phyloP scores from a whole-genome alignment of 139 green algal species.

The Chlamydomonas sp. region DNA sequence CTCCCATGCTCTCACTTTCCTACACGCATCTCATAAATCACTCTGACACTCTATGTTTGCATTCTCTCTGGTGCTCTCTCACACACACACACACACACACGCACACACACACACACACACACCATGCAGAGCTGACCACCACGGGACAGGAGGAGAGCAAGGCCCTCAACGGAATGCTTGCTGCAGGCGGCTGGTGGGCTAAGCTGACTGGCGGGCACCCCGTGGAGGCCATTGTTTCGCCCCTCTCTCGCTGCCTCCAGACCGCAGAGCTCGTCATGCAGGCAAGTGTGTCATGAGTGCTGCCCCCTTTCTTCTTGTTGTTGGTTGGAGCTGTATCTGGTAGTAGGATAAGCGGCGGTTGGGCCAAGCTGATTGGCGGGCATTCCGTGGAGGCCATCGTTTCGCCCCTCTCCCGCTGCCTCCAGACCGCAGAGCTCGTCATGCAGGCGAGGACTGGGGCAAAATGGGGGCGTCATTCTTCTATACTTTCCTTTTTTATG shows the following conservation, averaged over 20 bases:
- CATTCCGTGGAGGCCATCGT: slow-evolving; percentile 31
- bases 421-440: slow-evolving; percentile 42
- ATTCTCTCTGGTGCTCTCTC: background rate
- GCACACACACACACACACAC: background rate
- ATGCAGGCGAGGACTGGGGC: too few relatives aligned
- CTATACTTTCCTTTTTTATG: too few relatives aligned
- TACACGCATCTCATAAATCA: background rate
- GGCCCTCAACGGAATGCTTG: slow-evolving; percentile 45
- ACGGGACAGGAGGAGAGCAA: slow-evolving; percentile 37
- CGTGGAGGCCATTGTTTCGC: slow-evolving; percentile 36
- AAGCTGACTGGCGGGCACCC: slow-evolving; percentile 34
- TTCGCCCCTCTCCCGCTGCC: slow-evolving; percentile 46
- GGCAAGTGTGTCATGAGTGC: too few relatives aligned
- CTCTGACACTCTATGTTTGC: background rate
- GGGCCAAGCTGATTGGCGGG: slow-evolving; percentile 31
- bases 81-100: background rate
- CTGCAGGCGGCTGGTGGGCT: slow-evolving; percentile 34
- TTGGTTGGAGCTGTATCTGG: too few relatives aligned
- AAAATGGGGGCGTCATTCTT: too few relatives aligned
- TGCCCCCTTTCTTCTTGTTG: too few relatives aligned
- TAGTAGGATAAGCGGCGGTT: slow-evolving; percentile 44
- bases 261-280: slow-evolving; percentile 36
- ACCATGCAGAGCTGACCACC: slow-evolving; percentile 45
- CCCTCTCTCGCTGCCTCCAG: slow-evolving; percentile 49
- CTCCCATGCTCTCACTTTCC: background rate